phyloP scores from a whole-genome alignment of 2,329 filamentous ascomycete species.

The Trichophaea hybrida region DNA sequence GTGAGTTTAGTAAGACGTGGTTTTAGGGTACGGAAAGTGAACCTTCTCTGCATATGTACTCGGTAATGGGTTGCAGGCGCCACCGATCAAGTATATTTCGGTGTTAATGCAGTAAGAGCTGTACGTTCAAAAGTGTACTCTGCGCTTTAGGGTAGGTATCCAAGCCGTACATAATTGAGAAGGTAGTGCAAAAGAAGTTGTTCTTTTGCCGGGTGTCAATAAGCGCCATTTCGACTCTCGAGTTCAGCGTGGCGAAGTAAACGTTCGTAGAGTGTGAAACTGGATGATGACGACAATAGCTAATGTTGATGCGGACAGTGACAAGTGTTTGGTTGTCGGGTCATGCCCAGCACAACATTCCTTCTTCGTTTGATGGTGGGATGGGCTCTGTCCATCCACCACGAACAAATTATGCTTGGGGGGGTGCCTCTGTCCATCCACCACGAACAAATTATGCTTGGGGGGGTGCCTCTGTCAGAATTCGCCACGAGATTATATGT shows the following conservation, averaged over 20 bases:
- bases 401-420: neutral
- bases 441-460: neutral
- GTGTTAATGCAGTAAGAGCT: too few species aligned
- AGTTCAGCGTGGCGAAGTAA: neutral
- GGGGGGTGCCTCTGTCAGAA: neutral
- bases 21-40: too few species aligned
- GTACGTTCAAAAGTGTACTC: neutral
- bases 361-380: neutral
- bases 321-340: neutral
- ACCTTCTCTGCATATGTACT: too few species aligned
- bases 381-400: neutral
- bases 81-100: too few species aligned
- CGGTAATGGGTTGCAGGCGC: too few species aligned
- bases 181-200: neutral
- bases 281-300: neutral
- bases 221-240: neutral
- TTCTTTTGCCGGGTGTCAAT: neutral
- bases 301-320: neutral
- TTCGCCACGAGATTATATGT: neutral
- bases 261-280: neutral
- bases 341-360: neutral
- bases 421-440: neutral
- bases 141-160: neutral
- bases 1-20: too few species aligned
- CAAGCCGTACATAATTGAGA: neutral